Evolutionary conservation across 2,329 filamentous ascomycete species (phyloP).

Genomic region (Microcyclosporella mali): DNA sequence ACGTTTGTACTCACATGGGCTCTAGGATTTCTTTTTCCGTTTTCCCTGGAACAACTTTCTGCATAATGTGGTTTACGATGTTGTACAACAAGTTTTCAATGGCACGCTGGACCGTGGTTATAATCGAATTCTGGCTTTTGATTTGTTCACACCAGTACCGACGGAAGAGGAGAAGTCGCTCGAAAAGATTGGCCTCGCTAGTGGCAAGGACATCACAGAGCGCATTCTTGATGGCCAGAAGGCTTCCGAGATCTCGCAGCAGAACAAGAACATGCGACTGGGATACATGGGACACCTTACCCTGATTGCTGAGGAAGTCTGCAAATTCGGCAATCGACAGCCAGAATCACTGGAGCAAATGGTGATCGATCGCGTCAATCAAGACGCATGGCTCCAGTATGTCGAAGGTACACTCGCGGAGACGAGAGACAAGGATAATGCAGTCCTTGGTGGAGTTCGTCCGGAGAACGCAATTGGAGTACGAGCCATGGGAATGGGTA

Average conservation of each 20-base stretch:
- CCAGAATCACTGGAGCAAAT: constrained; percentile 77
- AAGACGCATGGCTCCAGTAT: constrained; percentile 86
- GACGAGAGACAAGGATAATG: constrained; percentile 92
- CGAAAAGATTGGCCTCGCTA: constrained; percentile 34
- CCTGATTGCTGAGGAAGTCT: constrained; percentile 93
- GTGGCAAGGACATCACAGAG: constrained; percentile 80
- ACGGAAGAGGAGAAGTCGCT: constrained; percentile 16
- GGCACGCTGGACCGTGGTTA: constrained; percentile 94
- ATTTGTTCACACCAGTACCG: constrained; percentile 57
- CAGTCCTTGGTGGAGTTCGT: constrained; percentile 90
- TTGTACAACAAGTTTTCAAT: constrained; percentile 98
- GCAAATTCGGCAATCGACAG: constrained; percentile 95
- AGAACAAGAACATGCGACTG: constrained; percentile 77
- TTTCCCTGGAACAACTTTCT: constrained; percentile 99
- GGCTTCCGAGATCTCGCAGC: constrained; percentile 78
- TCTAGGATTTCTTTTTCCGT: constrained; percentile 89
- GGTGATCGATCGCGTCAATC: constrained; percentile 83
- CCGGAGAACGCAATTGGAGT: constrained; percentile 84
- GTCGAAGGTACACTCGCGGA: constrained; percentile 89
- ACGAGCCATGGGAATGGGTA: constrained; percentile 41
- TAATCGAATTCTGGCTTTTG: constrained; percentile 82
- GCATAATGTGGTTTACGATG: constrained; percentile 98
- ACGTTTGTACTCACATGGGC: constrained; percentile 5
- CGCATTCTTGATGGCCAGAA: constrained; percentile 88
- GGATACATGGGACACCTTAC: constrained; percentile 99